These are phyloP conservation scores for Parietaria judaica DNA, from an alignment of 306 rosid genomes.

Conservation along the genomic window DNA sequence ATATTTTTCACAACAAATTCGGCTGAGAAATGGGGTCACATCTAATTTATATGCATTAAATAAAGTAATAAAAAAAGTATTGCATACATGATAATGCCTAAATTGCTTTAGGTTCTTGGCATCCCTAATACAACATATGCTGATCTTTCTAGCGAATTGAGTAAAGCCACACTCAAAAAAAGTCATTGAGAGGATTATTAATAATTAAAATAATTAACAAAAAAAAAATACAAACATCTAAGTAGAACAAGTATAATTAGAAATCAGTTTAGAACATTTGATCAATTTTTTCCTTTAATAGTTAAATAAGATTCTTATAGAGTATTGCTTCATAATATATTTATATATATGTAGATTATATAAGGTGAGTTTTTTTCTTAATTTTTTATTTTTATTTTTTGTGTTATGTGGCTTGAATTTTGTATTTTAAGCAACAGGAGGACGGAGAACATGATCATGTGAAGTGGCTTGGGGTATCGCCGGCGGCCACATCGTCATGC, in stretches of 20 bases:
- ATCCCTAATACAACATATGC: neutral
- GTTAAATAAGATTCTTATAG: too few relatives aligned
- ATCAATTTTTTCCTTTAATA: too few relatives aligned
- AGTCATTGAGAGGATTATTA: neutral
- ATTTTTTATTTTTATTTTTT: neutral
- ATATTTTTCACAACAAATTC: too few relatives aligned
- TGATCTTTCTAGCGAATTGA: neutral
- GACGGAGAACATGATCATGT: constrained; percentile 70
- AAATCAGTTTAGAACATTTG: neutral
- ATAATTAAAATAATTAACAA: neutral
- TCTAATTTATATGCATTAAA: too few relatives aligned
- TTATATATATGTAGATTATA: too few relatives aligned
- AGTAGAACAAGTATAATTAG: neutral
- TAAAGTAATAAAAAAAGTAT: too few relatives aligned
- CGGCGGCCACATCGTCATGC: constrained; percentile 77
- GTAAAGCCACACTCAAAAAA: neutral
- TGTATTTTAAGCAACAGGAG: constrained; percentile 59
- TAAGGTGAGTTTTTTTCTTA: too few relatives aligned
- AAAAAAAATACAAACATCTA: neutral
- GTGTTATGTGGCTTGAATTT: neutral
- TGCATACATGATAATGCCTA: too few relatives aligned
- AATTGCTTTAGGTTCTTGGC: neutral
- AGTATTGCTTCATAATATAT: too few relatives aligned
- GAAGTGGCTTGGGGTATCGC: constrained; percentile 66
- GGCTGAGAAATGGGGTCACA: neutral